Conservation (phyloP, 2,329 filamentous ascomycete species). For the Diaporthe caulivora region DNA sequence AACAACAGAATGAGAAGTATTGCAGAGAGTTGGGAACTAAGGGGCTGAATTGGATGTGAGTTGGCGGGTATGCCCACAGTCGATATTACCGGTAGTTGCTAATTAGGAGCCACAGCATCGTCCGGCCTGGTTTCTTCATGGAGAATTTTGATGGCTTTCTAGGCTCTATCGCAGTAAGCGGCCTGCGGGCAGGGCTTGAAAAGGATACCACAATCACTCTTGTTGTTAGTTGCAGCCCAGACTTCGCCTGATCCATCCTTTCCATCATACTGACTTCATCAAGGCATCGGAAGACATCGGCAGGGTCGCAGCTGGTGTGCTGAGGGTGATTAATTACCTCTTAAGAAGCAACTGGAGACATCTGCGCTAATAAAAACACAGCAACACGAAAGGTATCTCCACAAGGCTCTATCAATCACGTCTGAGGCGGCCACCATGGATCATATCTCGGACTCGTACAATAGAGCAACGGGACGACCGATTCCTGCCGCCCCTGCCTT, state of each 20-base stretch:
- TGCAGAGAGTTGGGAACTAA: not conserved
- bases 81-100: not conserved
- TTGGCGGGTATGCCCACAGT: too few relatives aligned
- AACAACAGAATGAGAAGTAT: not conserved
- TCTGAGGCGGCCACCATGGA: conserved; percentile 20
- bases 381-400: not conserved
- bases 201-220: not conserved
- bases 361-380: not conserved
- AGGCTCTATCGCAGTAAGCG: not conserved
- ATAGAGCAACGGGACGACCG: not conserved
- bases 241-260: fast-evolving
- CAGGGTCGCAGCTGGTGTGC: not conserved
- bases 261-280: not conserved
- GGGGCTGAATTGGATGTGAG: conserved; percentile 2
- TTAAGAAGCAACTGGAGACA: too few relatives aligned
- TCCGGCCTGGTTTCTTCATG: conserved; percentile 6
- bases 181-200: not conserved
- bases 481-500: conserved; percentile 1
- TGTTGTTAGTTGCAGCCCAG: not conserved
- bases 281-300: conserved; percentile 17
- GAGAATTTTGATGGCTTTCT: conserved; percentile 5
- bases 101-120: not conserved
- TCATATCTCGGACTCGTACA: not conserved
- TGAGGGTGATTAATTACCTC: not conserved
- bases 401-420: not conserved